phyloP scores from a whole-genome alignment of 176 grass and related monocot species.

The Juncus inflexus region DNA sequence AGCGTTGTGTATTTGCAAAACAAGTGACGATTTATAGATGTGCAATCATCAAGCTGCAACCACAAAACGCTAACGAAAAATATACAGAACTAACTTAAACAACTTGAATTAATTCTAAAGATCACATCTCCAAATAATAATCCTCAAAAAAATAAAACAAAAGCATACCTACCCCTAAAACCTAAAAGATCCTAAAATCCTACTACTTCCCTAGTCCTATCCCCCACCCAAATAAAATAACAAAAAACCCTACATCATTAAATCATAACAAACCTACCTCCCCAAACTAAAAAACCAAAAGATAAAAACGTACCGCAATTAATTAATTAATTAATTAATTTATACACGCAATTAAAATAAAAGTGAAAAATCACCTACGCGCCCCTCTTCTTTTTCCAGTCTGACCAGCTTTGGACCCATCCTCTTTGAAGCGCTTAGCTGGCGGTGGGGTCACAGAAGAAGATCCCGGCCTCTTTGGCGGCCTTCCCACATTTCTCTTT shows the following conservation, averaged over 20 bases:
- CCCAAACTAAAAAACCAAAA: too few relatives aligned
- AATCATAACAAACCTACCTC: too few relatives aligned
- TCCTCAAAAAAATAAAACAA: slow-evolving; percentile 10
- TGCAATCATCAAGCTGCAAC: too few relatives aligned
- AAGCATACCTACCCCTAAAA: background rate
- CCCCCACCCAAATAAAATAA: slow-evolving; percentile 5
- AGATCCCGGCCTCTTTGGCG: slow-evolving; percentile 40
- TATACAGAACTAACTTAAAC: slow-evolving; percentile 9
- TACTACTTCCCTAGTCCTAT: slow-evolving; percentile 21
- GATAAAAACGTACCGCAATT: slow-evolving; percentile 10
- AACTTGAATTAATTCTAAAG: slow-evolving; percentile 23
- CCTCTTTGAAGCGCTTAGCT: slow-evolving; percentile 50
- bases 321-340: slow-evolving; percentile 23
- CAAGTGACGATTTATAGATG: too few relatives aligned
- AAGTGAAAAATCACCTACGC: slow-evolving; percentile 13
- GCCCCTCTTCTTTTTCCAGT: slow-evolving; percentile 47
- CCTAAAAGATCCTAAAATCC: slow-evolving; percentile 11
- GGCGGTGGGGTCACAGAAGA: slow-evolving; percentile 39
- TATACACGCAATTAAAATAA: slow-evolving; percentile 15
- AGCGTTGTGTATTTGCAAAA: too few relatives aligned
- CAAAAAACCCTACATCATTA: background rate
- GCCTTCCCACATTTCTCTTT: slow-evolving; percentile 57
- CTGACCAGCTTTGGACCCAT: slow-evolving; percentile 28
- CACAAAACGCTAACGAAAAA: background rate
- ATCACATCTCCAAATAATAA: slow-evolving; percentile 17